These are phyloP conservation scores for Candida koratica DNA, from an alignment of 805 yeast genomes.

Conservation along the genomic window DNA sequence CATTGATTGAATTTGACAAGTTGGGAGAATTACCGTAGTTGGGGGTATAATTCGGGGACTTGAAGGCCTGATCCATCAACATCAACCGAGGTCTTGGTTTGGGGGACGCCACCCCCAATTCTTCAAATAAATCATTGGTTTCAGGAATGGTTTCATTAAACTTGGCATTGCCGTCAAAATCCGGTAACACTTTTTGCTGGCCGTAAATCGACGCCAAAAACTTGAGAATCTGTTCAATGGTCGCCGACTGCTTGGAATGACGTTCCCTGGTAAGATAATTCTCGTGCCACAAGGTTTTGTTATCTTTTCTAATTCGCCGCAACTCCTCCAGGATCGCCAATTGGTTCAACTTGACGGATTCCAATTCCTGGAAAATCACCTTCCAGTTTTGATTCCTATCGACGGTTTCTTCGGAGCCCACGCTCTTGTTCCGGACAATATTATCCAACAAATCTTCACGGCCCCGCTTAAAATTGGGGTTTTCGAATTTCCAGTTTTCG, in stretches of 20 bases:
- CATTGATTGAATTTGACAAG: too few species aligned
- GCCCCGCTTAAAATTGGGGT: slow-evolving; percentile 71
- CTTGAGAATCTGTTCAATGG: slow-evolving; percentile 80
- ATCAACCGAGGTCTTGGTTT: slow-evolving; percentile 35
- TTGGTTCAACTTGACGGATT: slow-evolving; percentile 73
- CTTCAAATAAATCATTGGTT: slow-evolving; percentile 12
- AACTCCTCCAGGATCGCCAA: slow-evolving; percentile 78
- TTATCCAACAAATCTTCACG: slow-evolving; percentile 81
- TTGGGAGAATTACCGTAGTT: not conserved
- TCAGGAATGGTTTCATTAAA: slow-evolving; percentile 18
- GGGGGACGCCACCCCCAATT: slow-evolving; percentile 7
- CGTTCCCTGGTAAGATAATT: slow-evolving; percentile 78
- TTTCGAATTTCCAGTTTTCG: slow-evolving; percentile 85
- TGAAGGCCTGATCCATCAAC: slow-evolving; percentile 39
- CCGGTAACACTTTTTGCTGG: slow-evolving; percentile 35
- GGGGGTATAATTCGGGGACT: slow-evolving; percentile 7
- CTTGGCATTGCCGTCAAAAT: slow-evolving; percentile 11
- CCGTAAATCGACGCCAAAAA: slow-evolving; percentile 84
- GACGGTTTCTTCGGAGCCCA: slow-evolving; percentile 16
- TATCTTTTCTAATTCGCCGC: slow-evolving; percentile 77
- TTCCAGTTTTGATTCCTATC: slow-evolving; percentile 42
- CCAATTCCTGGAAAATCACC: slow-evolving; percentile 65
- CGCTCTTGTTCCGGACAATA: slow-evolving; percentile 70
- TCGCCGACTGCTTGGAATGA: slow-evolving; percentile 79
- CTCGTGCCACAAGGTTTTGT: slow-evolving; percentile 89